Conservation (phyloP, 2,329 filamentous ascomycete genomes). For the Huntiella savannae region DNA sequence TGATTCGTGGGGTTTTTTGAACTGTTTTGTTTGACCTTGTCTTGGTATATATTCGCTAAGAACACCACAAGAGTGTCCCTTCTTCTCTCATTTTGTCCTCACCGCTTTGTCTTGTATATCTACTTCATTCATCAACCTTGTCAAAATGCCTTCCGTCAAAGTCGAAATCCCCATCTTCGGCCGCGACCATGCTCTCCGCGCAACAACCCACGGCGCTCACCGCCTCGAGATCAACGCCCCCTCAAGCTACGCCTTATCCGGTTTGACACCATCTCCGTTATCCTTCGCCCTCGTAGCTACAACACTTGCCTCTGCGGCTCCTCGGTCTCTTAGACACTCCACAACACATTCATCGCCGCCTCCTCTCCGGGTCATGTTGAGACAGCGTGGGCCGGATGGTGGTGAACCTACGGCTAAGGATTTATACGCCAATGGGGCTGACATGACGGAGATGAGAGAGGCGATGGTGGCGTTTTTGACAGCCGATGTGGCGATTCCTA, state of each 20-base stretch:
- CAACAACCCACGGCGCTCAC: conserved; percentile 26
- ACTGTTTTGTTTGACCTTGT: too few species aligned
- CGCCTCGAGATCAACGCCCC: conserved; percentile 35
- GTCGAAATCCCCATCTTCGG: conserved; percentile 39
- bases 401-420: not conserved
- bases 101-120: too few species aligned
- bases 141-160: conserved; percentile 11
- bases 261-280: conserved; percentile 28
- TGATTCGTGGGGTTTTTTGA: too few species aligned
- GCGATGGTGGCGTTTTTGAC: not conserved
- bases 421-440: not conserved
- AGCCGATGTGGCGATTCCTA: conserved; percentile 1
- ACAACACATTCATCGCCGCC: not conserved
- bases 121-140: not conserved
- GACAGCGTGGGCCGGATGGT: conserved; percentile 24
- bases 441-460: not conserved
- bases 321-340: not conserved
- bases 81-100: too few species aligned
- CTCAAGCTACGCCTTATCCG: conserved; percentile 30
- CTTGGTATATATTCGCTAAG: too few species aligned
- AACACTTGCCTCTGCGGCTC: not conserved
- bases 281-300: conserved; percentile 18
- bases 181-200: conserved; percentile 18
- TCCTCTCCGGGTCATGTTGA: conserved; percentile 33
- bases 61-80: too few species aligned